Evolutionary conservation across 805 yeast genomes (phyloP).

Genomic region (Yarrowia sp.): DNA sequence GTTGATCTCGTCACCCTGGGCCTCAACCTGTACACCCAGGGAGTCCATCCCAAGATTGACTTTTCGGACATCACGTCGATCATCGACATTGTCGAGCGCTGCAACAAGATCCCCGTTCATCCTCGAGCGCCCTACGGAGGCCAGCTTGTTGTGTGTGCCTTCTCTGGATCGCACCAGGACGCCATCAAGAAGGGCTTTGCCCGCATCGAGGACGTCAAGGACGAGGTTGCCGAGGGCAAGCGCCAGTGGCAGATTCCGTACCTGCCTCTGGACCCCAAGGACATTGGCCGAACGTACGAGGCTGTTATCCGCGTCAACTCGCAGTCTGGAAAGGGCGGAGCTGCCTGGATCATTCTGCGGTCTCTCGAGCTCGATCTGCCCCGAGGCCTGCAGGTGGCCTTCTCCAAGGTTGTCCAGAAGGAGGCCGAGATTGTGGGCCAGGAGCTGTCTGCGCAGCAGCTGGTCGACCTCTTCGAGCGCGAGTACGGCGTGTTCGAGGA

Average conservation of each 20-base stretch:
- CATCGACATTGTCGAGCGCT: constrained; percentile 70
- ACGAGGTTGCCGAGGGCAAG: constrained; percentile 30
- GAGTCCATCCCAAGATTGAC: constrained; percentile 67
- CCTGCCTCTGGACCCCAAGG: constrained; percentile 79
- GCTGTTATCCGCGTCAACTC: constrained; percentile 89
- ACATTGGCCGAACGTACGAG: constrained; percentile 85
- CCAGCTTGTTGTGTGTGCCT: constrained; percentile 77
- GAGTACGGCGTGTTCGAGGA: constrained; percentile 50
- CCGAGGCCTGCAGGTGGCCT: constrained; percentile 73
- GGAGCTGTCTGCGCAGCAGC: constrained; percentile 64
- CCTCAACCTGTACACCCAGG: constrained; percentile 75
- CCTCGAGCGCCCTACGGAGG: constrained; percentile 84
- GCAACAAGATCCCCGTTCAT: constrained; percentile 77
- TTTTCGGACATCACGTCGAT: constrained; percentile 64
- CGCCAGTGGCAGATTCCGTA: constrained; percentile 72
- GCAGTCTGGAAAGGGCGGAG: constrained; percentile 86
- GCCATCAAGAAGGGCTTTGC: constrained; percentile 82
- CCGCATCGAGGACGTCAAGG: constrained; percentile 29
- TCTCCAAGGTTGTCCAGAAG: constrained; percentile 66
- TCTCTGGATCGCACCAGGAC: constrained; percentile 84
- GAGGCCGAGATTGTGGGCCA: constrained; percentile 69
- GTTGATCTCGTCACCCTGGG: constrained; percentile 80
- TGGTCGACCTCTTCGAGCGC: constrained; percentile 60
- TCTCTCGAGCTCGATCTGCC: constrained; percentile 78
- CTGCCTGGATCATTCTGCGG: constrained; percentile 80